phyloP scores from a whole-genome alignment of 176 grass and related monocot species.

The Phoenix dactylifera region DNA sequence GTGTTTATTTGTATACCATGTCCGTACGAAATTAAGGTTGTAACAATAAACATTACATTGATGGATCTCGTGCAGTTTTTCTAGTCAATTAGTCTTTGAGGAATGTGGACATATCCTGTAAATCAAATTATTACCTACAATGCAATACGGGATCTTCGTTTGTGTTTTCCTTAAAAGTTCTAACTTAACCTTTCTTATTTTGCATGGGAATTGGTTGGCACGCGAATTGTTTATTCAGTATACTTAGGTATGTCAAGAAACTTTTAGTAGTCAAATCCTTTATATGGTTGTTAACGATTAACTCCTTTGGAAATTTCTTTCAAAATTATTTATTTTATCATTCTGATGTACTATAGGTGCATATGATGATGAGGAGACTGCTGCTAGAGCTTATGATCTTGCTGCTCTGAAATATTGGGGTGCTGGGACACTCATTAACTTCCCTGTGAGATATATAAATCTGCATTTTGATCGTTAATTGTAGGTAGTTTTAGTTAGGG shows the following conservation, averaged over 20 bases:
- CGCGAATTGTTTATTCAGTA: constrained; percentile 43
- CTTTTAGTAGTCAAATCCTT: not conserved
- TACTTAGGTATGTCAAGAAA: constrained; percentile 65
- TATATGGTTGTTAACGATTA: too few species aligned
- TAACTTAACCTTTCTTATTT: constrained; percentile 37
- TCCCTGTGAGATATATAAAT: constrained; percentile 53
- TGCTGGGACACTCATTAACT: constrained; percentile 96
- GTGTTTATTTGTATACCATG: too few species aligned
- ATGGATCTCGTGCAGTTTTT: too few species aligned
- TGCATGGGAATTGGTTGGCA: constrained; percentile 45
- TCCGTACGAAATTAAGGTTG: too few species aligned
- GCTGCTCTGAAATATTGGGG: constrained; percentile 99
- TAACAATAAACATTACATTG: too few species aligned
- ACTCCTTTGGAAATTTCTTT: too few species aligned
- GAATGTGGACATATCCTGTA: too few species aligned
- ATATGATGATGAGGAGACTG: constrained; percentile 99
- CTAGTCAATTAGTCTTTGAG: not conserved
- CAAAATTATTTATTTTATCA: not conserved
- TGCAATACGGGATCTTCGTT: too few species aligned
- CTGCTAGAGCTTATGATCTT: constrained; percentile 98
- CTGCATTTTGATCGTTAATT: too few species aligned
- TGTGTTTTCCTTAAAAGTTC: not conserved
- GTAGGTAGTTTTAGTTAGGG: too few species aligned
- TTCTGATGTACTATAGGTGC: constrained; percentile 46
- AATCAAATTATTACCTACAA: too few species aligned